Evolutionary conservation across 2,329 filamentous ascomycete species (phyloP).

Genomic region (Verticillium dahliae): DNA sequence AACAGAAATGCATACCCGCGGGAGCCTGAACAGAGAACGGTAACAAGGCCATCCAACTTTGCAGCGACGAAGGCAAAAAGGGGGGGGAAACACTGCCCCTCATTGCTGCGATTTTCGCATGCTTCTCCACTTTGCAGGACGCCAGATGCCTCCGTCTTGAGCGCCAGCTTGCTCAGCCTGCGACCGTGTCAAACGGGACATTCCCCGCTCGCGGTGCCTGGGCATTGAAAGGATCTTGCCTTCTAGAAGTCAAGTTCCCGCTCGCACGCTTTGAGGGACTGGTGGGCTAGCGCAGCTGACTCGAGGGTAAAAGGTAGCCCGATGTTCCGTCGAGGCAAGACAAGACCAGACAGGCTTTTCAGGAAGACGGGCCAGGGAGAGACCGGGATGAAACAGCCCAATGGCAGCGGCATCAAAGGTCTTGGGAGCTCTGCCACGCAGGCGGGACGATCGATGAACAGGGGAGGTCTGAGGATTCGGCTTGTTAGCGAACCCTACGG

Average conservation of each 20-base stretch:
- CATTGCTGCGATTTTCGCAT: not conserved
- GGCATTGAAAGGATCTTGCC: not conserved
- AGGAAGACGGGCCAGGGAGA: not conserved
- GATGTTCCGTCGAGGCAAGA: not conserved
- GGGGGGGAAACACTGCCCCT: not conserved
- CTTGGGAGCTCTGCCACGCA: not conserved
- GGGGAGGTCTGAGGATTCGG: not conserved
- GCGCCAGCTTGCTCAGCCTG: not conserved
- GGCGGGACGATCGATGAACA: not conserved
- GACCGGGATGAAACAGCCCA: not conserved
- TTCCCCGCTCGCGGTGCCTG: not conserved
- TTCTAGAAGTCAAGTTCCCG: not conserved
- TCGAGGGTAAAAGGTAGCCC: not conserved
- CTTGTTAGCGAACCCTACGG: not conserved
- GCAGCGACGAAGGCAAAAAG: not conserved
- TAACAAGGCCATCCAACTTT: not conserved
- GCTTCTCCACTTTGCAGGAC: not conserved
- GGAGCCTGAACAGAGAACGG: not conserved
- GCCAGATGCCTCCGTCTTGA: not conserved
- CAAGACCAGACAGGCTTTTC: not conserved
- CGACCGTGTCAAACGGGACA: not conserved
- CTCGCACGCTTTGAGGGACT: not conserved
- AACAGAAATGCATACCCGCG: not conserved
- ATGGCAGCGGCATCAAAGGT: not conserved
- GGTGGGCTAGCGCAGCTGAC: not conserved